Evolutionary conservation across 2,329 filamentous ascomycete species (phyloP).

Genomic region (Cladosporium cucumerinum): DNA sequence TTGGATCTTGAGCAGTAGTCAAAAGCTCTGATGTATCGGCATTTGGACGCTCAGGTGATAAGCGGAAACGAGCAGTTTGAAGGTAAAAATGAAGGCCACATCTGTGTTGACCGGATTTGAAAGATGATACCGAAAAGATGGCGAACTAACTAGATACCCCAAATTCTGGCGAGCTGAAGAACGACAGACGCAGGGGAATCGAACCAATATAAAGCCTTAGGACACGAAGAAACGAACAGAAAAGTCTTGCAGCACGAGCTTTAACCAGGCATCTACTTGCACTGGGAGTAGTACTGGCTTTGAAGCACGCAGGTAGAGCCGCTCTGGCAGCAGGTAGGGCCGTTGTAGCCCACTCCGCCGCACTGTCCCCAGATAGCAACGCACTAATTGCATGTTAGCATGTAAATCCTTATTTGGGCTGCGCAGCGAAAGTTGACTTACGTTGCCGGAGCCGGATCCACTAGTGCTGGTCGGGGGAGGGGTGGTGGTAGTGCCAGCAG

Average conservation of each 20-base stretch:
- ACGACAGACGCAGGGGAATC: background rate
- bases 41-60: background rate
- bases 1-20: background rate
- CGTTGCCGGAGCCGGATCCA: constrained; percentile 5
- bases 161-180: background rate
- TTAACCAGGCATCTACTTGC: constrained; percentile 4
- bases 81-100: background rate
- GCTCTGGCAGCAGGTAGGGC: constrained; percentile 24
- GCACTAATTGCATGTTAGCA: background rate
- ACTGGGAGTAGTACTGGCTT: constrained; percentile 27
- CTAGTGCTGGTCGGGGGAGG: background rate
- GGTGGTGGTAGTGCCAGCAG: constrained; percentile 4
- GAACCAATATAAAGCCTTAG: background rate
- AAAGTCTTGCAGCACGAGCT: background rate
- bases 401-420: background rate
- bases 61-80: background rate
- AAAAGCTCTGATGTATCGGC: background rate
- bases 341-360: constrained; percentile 21
- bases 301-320: constrained; percentile 23
- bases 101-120: background rate
- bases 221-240: background rate
- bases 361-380: constrained; percentile 15
- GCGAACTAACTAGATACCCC: background rate
- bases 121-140: background rate
- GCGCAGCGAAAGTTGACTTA: background rate